Conservation (phyloP, 768 basidiomycete species). For the Gelatoporia subvermispora region DNA sequence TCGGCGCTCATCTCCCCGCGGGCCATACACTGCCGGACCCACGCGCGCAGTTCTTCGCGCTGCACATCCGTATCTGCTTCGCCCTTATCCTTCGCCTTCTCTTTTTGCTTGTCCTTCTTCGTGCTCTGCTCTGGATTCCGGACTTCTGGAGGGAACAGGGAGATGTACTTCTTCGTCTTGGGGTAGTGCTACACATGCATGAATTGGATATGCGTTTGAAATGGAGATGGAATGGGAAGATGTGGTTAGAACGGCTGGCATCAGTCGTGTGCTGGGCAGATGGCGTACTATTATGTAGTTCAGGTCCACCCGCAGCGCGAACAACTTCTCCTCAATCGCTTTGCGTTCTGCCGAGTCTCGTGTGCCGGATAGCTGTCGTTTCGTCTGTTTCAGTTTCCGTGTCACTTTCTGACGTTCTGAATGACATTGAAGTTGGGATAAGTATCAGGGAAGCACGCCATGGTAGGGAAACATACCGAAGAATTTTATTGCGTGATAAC, state of each 20-base stretch:
- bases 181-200: constrained; percentile 66
- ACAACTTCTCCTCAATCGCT: constrained; percentile 43
- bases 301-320: constrained; percentile 74
- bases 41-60: constrained; percentile 53
- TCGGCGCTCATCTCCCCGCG: constrained; percentile 51
- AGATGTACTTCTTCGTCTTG: constrained; percentile 82
- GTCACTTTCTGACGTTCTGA: constrained; percentile 84
- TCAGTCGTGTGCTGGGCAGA: not conserved
- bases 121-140: constrained; percentile 26
- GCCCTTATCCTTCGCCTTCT: constrained; percentile 6
- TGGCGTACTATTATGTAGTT: constrained; percentile 79
- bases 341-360: constrained; percentile 16
- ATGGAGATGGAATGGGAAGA: not conserved
- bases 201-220: constrained; percentile 2
- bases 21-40: constrained; percentile 59
- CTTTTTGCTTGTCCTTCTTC: not conserved
- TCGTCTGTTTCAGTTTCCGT: constrained; percentile 70
- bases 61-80: constrained; percentile 37
- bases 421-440: not conserved
- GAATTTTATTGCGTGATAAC: constrained; percentile 91
- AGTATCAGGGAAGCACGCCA: not conserved
- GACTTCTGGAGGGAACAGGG: constrained; percentile 75
- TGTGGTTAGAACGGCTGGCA: not conserved
- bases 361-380: constrained; percentile 39
- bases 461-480: constrained; percentile 56